Conservation (phyloP, 163 green algal species). For the Scenedesmus sp. region DNA sequence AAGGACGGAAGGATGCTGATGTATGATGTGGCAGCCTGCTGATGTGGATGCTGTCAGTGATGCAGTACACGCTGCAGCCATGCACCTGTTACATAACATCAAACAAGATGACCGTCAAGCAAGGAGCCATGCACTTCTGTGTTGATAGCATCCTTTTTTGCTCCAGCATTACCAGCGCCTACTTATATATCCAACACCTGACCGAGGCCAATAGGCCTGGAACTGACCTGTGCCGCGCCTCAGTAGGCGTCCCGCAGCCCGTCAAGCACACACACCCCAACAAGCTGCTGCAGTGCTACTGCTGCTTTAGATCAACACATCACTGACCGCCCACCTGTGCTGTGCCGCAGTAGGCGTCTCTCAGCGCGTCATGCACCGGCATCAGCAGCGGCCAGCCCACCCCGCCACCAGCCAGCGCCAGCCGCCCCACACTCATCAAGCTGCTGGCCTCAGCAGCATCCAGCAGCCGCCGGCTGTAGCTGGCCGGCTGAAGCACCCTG, state of each 20-base stretch:
- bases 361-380: conserved; percentile 72
- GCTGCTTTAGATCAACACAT: background rate
- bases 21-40: conserved; percentile 55
- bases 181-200: too few species aligned
- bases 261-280: too few species aligned
- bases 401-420: too few species aligned
- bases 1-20: conserved; percentile 4
- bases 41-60: conserved; percentile 71
- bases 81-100: background rate
- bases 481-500: too few species aligned
- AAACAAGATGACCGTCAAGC: background rate
- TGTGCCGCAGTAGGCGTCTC: conserved; percentile 75
- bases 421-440: background rate
- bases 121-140: too few species aligned
- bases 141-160: too few species aligned
- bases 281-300: too few species aligned
- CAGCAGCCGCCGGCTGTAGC: too few species aligned
- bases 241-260: too few species aligned
- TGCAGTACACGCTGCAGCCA: conserved; percentile 52
- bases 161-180: too few species aligned
- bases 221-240: too few species aligned
- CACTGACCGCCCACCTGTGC: conserved; percentile 21
- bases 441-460: background rate
- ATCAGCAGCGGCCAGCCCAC: background rate
- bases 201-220: too few species aligned